Conservation (phyloP, 305 asterid genomes). For the Solanum hybrid region DNA sequence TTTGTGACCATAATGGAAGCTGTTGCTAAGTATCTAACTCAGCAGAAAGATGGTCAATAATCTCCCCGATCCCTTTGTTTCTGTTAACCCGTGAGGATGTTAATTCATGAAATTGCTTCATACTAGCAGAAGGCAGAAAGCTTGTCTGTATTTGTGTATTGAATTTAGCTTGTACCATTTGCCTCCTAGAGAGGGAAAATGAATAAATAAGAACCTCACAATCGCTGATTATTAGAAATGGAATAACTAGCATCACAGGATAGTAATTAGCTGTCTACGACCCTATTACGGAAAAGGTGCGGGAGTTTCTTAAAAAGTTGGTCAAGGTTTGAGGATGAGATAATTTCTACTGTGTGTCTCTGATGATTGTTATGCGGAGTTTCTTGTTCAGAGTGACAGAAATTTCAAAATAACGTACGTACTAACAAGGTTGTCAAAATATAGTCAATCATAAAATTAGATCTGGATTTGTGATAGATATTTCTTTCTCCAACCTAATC, state of each 20-base stretch:
- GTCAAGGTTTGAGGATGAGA: neutral
- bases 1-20: slow-evolving; percentile 29
- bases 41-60: neutral
- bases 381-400: neutral
- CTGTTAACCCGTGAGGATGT: neutral
- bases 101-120: slow-evolving; percentile 1
- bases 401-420: neutral
- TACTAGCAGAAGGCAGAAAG: neutral
- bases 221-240: neutral
- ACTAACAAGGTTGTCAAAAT: neutral
- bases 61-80: neutral
- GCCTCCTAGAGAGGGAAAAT: neutral
- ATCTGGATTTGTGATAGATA: neutral
- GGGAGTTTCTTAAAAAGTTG: neutral
- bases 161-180: neutral
- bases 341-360: neutral
- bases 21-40: slow-evolving; percentile 26
- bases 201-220: neutral
- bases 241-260: neutral
- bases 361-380: neutral
- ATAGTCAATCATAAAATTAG: neutral
- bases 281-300: neutral
- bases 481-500: neutral
- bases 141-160: neutral
- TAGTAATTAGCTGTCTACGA: neutral